phyloP scores from a whole-genome alignment of 1,284 basidiomycete species.

The Cerrena zonata region DNA sequence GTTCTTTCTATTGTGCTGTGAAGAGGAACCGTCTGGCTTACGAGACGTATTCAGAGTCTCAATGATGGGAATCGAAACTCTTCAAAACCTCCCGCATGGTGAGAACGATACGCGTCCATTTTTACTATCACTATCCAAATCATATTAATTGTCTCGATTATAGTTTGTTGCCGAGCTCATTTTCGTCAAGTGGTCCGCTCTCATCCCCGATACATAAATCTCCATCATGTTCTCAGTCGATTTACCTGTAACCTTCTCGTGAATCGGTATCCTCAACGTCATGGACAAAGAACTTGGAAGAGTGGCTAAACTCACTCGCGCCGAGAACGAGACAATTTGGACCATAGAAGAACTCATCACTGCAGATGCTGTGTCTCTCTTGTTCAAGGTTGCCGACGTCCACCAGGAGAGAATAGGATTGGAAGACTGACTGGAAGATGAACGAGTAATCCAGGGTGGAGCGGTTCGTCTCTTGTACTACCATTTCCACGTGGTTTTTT shows the following conservation, averaged over 20 bases:
- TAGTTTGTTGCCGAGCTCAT: conserved; percentile 30
- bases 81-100: conserved; percentile 29
- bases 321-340: conserved; percentile 31
- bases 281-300: conserved; percentile 25
- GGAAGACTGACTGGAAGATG: conserved; percentile 19
- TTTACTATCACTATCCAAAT: not conserved
- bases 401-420: conserved; percentile 24
- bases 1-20: conserved; percentile 11
- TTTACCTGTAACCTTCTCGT: conserved; percentile 28
- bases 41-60: conserved; percentile 24
- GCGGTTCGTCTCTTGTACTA: no score
- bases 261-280: conserved; percentile 27
- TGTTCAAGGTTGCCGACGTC: conserved; percentile 31
- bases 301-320: conserved; percentile 26
- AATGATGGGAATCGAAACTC: conserved; percentile 29
- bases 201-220: conserved; percentile 29
- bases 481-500: no score
- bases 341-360: conserved; percentile 28
- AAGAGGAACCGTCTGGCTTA: no score
- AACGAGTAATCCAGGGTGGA: conserved; percentile 4
- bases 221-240: conserved; percentile 29
- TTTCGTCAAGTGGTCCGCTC: conserved; percentile 22
- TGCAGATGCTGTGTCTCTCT: conserved; percentile 25
- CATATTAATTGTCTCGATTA: not conserved
- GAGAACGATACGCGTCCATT: conserved; percentile 24